Conservation (phyloP, 305 asterid species). For the Ilex paraguariensis region DNA sequence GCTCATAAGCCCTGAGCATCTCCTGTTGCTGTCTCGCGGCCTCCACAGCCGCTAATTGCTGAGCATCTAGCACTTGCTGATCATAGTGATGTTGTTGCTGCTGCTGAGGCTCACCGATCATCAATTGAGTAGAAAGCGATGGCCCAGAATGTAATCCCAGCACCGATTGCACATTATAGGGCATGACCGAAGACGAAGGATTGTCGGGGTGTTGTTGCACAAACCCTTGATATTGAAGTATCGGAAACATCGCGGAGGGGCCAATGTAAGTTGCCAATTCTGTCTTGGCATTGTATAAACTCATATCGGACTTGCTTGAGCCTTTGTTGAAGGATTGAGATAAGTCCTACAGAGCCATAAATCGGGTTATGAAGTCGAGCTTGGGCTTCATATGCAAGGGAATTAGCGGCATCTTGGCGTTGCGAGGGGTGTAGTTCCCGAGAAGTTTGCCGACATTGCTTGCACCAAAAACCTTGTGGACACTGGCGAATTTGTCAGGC, state of each 20-base stretch:
- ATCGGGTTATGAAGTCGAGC: conserved; percentile 72
- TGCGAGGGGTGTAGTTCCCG: conserved; percentile 52
- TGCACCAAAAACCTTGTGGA: conserved; percentile 82
- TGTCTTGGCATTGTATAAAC: conserved; percentile 51
- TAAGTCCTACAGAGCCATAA: conserved; percentile 86
- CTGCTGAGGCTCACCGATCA: conserved; percentile 42
- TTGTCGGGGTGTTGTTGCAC: conserved; percentile 31
- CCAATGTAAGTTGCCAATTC: conserved; percentile 65
- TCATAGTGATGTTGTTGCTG: conserved; percentile 36
- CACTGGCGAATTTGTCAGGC: conserved; percentile 67
- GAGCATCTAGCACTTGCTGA: conserved; percentile 52
- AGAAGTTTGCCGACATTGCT: conserved; percentile 78
- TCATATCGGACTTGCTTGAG: conserved; percentile 59
- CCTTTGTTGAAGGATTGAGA: conserved; percentile 56
- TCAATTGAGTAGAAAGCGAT: conserved; percentile 28
- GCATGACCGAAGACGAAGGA: conserved; percentile 39
- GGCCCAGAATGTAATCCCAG: conserved; percentile 42
- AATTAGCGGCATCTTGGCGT: conserved; percentile 77
- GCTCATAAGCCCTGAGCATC: conserved; percentile 54
- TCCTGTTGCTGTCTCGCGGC: conserved; percentile 54
- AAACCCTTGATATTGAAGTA: conserved; percentile 12
- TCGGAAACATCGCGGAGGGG: conserved; percentile 47
- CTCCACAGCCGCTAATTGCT: conserved; percentile 31
- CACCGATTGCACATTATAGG: conserved; percentile 39
- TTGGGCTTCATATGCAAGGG: conserved; percentile 77